Evolutionary conservation across 1,139 yeast species (phyloP), one percentile per base, ranked within the genome.

Genomic region (Hemisphaericaspora subhashii): DNA sequence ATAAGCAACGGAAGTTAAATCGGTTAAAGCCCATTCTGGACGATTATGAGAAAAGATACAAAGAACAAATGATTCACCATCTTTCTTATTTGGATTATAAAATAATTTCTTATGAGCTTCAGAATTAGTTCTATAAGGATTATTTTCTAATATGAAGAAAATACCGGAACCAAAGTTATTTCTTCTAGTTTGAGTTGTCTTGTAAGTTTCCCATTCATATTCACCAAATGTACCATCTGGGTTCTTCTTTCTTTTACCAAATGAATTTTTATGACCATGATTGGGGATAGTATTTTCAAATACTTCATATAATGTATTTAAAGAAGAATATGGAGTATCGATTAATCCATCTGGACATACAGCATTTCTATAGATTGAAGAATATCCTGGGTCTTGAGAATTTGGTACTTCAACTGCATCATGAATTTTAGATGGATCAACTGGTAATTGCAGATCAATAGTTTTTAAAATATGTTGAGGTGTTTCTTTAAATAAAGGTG

Each of bases 91-190:
- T 25, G 53, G 50, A 23, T 50, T 49, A 31, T 52, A 50, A 3
- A 40, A 38, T 37, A 68, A 57, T 33, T 57, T 59, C 10, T 46
- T 39, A 41, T 65, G 68, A 33, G 59, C 54, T 16, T 52, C 54
- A 15, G 57, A 53, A 12, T 60, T 52, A 21, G 64, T 55, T 36
- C 57, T 59, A 52, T 50, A 71, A 45, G 74, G 66, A 47, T 72
- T 74, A 43, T 68, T 65, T 28, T 58, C 55, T 39, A 80, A 72
- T n/a, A 77, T 58, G 35, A 77, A 68, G 47, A 80, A 68, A 22
- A 86, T 52, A 10, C 94, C 95, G 3, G 86, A 64, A 4, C 89
- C 94, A 33, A 85, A 65, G 38, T 74, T 60, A 37, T 62, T 58
- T 39, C 76, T 71, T 37, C 81, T 66, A 33, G 55, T 47, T 22